A percentile compares a stretch with the other conserved stretches of the same genome.
These are phyloP conservation scores for Amaranthus hypochondriacus DNA, from an alignment of 148 eudicot species.

Conservation along the genomic window DNA sequence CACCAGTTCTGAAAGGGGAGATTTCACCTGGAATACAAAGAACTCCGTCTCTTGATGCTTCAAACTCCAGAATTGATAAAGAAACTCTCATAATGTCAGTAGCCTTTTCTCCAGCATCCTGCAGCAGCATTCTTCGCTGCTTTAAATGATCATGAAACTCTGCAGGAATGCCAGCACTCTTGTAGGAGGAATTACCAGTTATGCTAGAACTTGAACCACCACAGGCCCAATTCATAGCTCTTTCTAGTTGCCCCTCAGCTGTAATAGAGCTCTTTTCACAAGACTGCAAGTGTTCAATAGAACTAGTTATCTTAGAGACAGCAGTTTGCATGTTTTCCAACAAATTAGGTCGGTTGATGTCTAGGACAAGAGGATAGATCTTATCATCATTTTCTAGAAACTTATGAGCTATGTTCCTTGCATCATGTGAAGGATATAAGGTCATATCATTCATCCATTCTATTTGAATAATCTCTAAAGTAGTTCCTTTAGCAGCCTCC, in stretches of 20 bases:
- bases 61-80: constrained; percentile 77
- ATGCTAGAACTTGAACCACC: constrained; percentile 67
- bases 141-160: constrained; percentile 87
- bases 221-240: constrained; percentile 99
- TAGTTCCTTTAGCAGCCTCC: constrained; percentile 59
- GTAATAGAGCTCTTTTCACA: constrained; percentile 74
- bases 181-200: constrained; percentile 36
- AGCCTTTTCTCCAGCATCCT: constrained; percentile 73
- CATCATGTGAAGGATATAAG: constrained; percentile 49
- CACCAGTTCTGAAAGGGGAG: constrained; percentile 46
- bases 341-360: constrained; percentile 68
- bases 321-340: constrained; percentile 68
- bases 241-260: constrained; percentile 97
- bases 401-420: constrained; percentile 56
- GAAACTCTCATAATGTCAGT: constrained; percentile 62
- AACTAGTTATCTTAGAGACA: constrained; percentile 60
- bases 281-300: constrained; percentile 66
- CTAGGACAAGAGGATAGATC: constrained; percentile 48
- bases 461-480: constrained; percentile 75
- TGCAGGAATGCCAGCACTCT: constrained; percentile 71
- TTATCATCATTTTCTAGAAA: constrained; percentile 58
- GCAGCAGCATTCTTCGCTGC: constrained; percentile 59
- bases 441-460: constrained; percentile 83
- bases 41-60: constrained; percentile 90
- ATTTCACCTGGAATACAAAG: constrained; percentile 53